Evolutionary conservation across 768 basidiomycete species (phyloP), one percentile per base, ranked within the genome.

Genomic region (Gloeophyllum trabeum): DNA sequence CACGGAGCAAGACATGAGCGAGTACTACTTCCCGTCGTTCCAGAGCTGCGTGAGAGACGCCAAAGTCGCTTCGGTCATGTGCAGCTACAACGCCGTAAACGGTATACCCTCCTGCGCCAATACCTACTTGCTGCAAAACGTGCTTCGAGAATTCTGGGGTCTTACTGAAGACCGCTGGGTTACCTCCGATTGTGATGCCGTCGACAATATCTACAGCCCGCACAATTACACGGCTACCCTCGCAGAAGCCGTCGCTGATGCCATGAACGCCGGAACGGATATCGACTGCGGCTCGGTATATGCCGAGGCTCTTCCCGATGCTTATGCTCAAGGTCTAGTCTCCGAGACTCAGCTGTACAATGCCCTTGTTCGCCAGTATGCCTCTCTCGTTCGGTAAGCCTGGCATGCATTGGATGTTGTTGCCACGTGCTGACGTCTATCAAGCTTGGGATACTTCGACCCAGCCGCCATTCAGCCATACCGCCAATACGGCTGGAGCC

Each of bases 11-110:
- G 76, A 79, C 44, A 55, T 79, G 21, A 67, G 62, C 54, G 73
- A 75, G 49, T 79, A 62, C 50, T 76, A 76, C 54, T 58, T 71
- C 4, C 73, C 69, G 0, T 54, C 72, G 3, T 79, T 76, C 69
- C 71, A 75, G 52, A 64, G 58, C 39, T 76, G 75, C 50, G 74
- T 74, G n/a, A 63, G 75, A 28, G 76, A 79, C 47, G 75, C 75
- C 6, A 72, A 73, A 49, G 75, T 73, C 25, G 71, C 64, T 2
- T 70, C 70, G n/a, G 61, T 76, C 25, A 77, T 77, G 75, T 79
- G 75, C 61, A 71, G 69, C 46, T 79, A 77, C 51, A 79, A 77
- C 46, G 67, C 74, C 6, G 72, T 79, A 16, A 76, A 77, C 45
- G 76, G 76, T 2, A 54, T 77, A 23, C 75, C 76, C 3, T 62